A percentile compares a stretch with the other conserved stretches of the same genome.
phyloP scores from a whole-genome alignment of 345 rosid genomes.

The Adansonia digitata region DNA sequence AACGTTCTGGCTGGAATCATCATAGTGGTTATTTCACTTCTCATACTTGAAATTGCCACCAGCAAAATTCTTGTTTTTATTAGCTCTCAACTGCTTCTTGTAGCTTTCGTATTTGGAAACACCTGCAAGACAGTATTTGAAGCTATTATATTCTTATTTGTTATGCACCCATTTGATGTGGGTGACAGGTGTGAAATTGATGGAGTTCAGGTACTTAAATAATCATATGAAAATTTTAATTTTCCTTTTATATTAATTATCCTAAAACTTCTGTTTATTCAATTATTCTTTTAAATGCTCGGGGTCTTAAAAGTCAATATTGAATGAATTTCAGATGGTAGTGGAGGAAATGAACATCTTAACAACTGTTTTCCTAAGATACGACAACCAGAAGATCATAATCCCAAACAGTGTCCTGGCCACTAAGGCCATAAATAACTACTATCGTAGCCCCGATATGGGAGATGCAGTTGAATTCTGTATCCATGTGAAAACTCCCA shows the following conservation, averaged over 20 bases:
- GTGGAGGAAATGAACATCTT: slow-evolving; percentile 98
- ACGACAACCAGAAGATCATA: slow-evolving; percentile 67
- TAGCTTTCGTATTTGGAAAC: slow-evolving; percentile 76
- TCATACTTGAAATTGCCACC: slow-evolving; percentile 80
- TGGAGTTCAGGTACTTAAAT: slow-evolving; percentile 58
- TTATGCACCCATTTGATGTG: slow-evolving; percentile 88
- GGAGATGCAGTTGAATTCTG: slow-evolving; percentile 75
- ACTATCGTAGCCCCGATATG: slow-evolving; percentile 91
- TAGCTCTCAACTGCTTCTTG: slow-evolving; percentile 78
- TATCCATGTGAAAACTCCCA: slow-evolving; percentile 67
- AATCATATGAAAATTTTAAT: not conserved
- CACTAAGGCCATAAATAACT: slow-evolving; percentile 63
- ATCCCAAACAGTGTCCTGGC: slow-evolving; percentile 69
- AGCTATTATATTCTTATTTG: slow-evolving; percentile 73
- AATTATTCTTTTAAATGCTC: not conserved
- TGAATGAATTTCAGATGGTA: slow-evolving; percentile 44
- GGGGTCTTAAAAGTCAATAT: not conserved
- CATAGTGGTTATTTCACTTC: slow-evolving; percentile 58
- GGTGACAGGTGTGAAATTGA: slow-evolving; percentile 89
- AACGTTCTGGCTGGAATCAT: slow-evolving; percentile 49
- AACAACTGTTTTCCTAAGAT: slow-evolving; percentile 75
- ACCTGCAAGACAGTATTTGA: slow-evolving; percentile 81
- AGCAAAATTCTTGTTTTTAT: slow-evolving; percentile 63
- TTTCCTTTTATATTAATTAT: not conserved
- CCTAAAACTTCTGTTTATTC: not conserved